Percentiles rank a stretch among this genome's conserved stretches.
Evolutionary conservation across 2,329 filamentous ascomycete genomes (phyloP).

Genomic region (Fusarium annulatum): DNA sequence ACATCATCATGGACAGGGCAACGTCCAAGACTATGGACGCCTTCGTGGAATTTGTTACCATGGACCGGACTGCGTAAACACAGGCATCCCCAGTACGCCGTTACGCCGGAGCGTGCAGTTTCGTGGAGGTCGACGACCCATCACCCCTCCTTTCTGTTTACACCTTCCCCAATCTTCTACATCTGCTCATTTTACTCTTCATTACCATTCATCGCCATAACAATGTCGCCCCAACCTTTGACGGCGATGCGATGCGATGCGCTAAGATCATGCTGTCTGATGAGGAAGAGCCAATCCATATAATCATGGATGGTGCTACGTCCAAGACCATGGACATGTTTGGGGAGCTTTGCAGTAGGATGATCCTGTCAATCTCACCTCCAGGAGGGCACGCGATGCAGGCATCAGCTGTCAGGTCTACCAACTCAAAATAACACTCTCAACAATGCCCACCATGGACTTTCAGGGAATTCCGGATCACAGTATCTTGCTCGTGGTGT

Average conservation of each 20-base stretch:
- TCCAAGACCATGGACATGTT: background rate
- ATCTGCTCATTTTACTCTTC: too few species aligned
- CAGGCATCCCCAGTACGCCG: too few species aligned
- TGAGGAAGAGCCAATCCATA: background rate
- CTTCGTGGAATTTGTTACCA: slow-evolving; percentile 67
- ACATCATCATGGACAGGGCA: slow-evolving; percentile 73
- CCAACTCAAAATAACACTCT: background rate
- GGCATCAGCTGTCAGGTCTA: background rate
- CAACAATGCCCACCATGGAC: background rate
- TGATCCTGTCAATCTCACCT: background rate
- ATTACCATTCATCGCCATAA: too few species aligned
- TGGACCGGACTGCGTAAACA: slow-evolving; percentile 42
- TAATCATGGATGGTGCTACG: background rate
- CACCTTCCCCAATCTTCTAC: too few species aligned
- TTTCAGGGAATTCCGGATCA: background rate
- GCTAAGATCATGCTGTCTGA: background rate
- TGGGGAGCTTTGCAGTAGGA: background rate
- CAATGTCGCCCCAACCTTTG: too few species aligned
- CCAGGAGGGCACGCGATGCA: background rate
- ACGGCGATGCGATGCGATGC: too few species aligned
- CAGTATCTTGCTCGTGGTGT: background rate
- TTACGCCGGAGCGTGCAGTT: background rate
- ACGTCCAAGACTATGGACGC: slow-evolving; percentile 70
- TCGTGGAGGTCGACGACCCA: background rate
- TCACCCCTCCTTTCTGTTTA: too few species aligned